phyloP scores from a whole-genome alignment of 116 monocot species.

The Zostera marina region DNA sequence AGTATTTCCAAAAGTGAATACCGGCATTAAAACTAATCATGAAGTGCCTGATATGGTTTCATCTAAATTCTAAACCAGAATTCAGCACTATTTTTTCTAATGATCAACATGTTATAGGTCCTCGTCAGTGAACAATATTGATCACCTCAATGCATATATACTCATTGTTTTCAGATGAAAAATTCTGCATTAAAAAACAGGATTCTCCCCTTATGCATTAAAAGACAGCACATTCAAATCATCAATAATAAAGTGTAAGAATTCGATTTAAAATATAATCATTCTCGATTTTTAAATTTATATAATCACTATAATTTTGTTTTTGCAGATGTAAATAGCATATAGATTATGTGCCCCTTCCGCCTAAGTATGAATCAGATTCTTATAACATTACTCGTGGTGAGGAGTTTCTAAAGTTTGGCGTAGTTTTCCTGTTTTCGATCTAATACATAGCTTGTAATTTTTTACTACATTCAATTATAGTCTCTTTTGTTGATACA shows the following conservation, averaged over 20 bases:
- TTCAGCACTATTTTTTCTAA: neutral
- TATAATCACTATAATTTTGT: neutral
- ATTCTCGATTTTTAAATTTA: neutral
- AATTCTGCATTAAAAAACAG: no score
- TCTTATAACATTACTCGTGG: no score
- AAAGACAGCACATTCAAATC: no score
- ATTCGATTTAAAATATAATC: neutral
- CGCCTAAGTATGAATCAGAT: neutral
- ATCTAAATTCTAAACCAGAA: neutral
- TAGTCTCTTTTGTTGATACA: no score
- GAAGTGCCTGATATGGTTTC: slow-evolving; percentile 3
- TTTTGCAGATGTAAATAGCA: neutral
- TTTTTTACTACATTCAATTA: no score
- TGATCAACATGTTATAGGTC: neutral
- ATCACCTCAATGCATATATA: neutral
- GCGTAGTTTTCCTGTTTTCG: no score
- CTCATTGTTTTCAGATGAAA: no score
- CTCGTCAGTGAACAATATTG: neutral
- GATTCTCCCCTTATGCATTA: no score
- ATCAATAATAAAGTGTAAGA: no score
- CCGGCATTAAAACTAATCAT: neutral
- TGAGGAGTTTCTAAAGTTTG: no score
- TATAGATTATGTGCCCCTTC: neutral
- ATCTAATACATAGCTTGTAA: no score
- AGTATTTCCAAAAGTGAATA: slow-evolving; percentile 2